Percentiles rank a stretch among this genome's conserved stretches.
Evolutionary conservation across 148 eudicot genomes (phyloP).

Genomic region (Talinum fruticosum): DNA sequence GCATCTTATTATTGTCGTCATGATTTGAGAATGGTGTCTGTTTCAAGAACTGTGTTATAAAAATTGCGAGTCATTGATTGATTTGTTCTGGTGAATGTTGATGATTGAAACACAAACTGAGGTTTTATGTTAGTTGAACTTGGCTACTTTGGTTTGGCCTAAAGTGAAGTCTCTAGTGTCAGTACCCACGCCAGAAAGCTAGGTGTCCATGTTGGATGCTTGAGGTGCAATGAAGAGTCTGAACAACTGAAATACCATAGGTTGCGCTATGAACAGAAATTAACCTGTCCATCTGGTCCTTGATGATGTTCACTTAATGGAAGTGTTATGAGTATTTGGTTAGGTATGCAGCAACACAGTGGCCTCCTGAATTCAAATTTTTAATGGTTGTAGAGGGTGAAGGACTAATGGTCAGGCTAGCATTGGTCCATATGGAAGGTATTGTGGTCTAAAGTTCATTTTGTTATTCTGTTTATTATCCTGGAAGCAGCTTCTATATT

Average conservation of each 20-base stretch:
- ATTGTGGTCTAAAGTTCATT: background rate
- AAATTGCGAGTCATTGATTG: background rate
- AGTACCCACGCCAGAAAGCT: no score
- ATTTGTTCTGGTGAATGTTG: no score
- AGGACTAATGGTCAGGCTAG: no score
- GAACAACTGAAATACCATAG: background rate
- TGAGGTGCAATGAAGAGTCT: background rate
- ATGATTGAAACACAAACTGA: background rate
- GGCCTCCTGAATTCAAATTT: background rate
- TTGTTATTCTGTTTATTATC: background rate
- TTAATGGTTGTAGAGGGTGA: background rate
- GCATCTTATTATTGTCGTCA: background rate
- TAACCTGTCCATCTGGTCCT: background rate
- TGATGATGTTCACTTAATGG: background rate
- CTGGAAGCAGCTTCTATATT: background rate
- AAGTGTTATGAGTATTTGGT: background rate
- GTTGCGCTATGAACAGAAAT: background rate
- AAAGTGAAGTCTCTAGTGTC: no score
- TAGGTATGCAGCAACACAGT: background rate
- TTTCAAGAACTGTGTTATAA: background rate
- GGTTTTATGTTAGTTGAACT: background rate
- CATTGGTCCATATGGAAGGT: no score
- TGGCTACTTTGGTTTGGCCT: background rate
- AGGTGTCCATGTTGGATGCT: background rate
- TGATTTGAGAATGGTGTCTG: background rate